Conservation (phyloP, 768 basidiomycete species). For the Pulveroboletus sp. region DNA sequence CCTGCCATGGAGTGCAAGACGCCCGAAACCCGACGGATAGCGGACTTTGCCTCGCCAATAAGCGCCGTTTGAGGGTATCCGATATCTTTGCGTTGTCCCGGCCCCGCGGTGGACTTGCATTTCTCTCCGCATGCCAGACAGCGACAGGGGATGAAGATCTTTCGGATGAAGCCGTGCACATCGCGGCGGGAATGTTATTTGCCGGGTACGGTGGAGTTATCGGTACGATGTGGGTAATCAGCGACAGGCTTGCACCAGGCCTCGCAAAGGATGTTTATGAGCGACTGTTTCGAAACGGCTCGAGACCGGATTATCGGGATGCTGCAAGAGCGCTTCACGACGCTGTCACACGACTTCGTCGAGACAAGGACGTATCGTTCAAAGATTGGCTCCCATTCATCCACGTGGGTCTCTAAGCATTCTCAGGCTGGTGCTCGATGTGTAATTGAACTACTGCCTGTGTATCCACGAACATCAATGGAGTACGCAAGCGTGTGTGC, state of each 20-base stretch:
- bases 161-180: too few relatives aligned
- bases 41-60: neutral
- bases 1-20: neutral
- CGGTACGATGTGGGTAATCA: conserved; percentile 45
- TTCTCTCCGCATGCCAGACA: neutral
- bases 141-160: neutral
- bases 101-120: neutral
- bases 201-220: conserved; percentile 20
- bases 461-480: too few relatives aligned
- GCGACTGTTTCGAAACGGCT: neutral
- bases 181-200: too few relatives aligned
- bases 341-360: neutral
- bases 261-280: conserved; percentile 34
- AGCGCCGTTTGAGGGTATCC: neutral
- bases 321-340: neutral
- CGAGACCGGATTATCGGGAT: neutral
- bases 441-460: too few relatives aligned
- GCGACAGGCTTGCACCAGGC: conserved; percentile 34
- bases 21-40: neutral
- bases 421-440: too few relatives aligned
- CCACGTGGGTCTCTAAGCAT: neutral
- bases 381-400: neutral
- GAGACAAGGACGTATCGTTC: neutral
- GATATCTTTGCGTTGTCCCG: neutral
- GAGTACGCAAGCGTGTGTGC: too few relatives aligned